Conservation (phyloP, 2,329 filamentous ascomycete species). For the Graphiopsis chlorocephala region DNA sequence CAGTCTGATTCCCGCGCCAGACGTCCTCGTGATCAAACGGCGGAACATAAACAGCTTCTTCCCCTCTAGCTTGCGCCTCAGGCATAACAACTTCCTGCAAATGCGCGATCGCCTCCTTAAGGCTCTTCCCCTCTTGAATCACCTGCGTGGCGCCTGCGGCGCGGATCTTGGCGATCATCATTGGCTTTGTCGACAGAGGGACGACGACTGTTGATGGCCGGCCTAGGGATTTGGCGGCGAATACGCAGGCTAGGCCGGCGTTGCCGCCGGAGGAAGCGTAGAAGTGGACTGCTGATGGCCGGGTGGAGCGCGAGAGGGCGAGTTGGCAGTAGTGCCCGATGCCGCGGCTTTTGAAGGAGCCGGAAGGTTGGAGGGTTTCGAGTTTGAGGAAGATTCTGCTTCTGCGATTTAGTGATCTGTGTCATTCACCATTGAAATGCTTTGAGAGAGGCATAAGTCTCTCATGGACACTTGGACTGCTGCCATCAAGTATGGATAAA, state of each 20-base stretch:
- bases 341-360: conserved; percentile 79
- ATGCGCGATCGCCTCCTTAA: conserved; percentile 67
- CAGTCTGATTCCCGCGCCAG: conserved; percentile 63
- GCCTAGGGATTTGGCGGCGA: conserved; percentile 63
- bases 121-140: conserved; percentile 64
- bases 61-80: conserved; percentile 39
- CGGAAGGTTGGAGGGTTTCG: conserved; percentile 78
- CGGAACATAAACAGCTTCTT: conserved; percentile 60
- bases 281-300: conserved; percentile 57
- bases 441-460: neutral
- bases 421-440: neutral
- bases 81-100: conserved; percentile 58
- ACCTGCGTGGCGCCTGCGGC: conserved; percentile 66
- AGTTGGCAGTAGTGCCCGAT: conserved; percentile 69
- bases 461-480: neutral
- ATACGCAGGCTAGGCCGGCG: conserved; percentile 77
- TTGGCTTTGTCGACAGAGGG: conserved; percentile 60
- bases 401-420: conserved; percentile 39
- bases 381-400: conserved; percentile 81
- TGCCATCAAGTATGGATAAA: neutral
- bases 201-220: conserved; percentile 73
- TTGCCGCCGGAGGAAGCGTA: conserved; percentile 81
- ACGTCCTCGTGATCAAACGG: conserved; percentile 68
- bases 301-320: conserved; percentile 39
- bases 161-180: conserved; percentile 70